Base-by-base conservation (phyloP, 306 rosid species). In the Datisca glomerata region DNA sequence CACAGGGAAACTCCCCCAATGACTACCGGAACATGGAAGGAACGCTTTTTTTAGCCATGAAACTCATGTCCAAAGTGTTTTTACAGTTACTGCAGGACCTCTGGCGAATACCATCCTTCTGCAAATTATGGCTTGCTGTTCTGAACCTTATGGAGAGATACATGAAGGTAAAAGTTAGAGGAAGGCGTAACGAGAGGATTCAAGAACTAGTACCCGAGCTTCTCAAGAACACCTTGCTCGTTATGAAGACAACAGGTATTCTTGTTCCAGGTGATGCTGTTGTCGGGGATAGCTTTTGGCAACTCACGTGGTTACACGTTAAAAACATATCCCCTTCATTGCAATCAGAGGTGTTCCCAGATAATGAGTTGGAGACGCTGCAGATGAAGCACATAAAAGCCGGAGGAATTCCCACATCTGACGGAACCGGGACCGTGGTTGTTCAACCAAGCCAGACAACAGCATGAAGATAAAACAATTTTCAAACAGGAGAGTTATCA, bases 231-330 rank as follows among this genome's bases (percentile, higher is more conserved):
- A 64, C 74, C 50, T 61, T 85, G 70, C 67, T 74, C 59, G 75
- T 66, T 15, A 80, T 85, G 96, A 85, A 80, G 61, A 60, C 57
- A 35, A 72, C 39, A 28, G 93, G 85, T 38, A 67, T 85, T 22
- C 81, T 85, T 42, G 70, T 52, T 11, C 87, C 74, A 45, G 80
- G 81, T 64, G 69, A 81, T 49, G 87, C 93, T 33, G 41, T 85
- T 53, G 96, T 87, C 7, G 96, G 87, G 23, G 93, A 80, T 57
- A 85, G 96, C 70, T 64, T 85, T 45, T 85, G 96, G 96, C 87
- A 85, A 64, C 49, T 80, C 63, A 85, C 96, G 21, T 85, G 93
- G 96, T 64, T 80, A 39, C 93, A 85, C 35, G 93, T 77, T 34
- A 85, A 77, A 41, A 77, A 69, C 63, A 76, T 85, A 48, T 66